phyloP scores from a whole-genome alignment of 352 stramenopile species.

The Globisporangium orthogonon region DNA sequence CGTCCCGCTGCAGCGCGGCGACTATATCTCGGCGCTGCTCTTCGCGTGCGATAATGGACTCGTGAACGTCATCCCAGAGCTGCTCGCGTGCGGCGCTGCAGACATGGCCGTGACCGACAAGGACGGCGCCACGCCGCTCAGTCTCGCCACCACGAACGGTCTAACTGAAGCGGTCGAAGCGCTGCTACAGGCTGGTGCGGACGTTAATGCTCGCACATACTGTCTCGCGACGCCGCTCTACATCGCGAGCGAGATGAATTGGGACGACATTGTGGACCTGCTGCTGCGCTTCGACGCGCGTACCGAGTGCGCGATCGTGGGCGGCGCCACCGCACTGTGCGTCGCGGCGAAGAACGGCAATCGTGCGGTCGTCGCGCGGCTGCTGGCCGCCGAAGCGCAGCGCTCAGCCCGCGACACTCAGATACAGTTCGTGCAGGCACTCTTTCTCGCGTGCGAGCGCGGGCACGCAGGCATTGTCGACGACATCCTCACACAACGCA shows the following conservation, averaged over 20 bases:
- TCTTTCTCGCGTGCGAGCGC: constrained; percentile 78
- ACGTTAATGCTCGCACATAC: constrained; percentile 57
- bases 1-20: constrained; percentile 36
- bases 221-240: constrained; percentile 72
- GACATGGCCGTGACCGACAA: constrained; percentile 65
- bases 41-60: constrained; percentile 54
- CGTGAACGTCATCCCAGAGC: constrained; percentile 30
- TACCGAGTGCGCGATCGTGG: constrained; percentile 31
- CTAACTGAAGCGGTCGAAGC: constrained; percentile 32
- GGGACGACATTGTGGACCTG: constrained; percentile 57
- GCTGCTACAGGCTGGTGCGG: constrained; percentile 37
- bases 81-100: constrained; percentile 26
- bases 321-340: constrained; percentile 62
- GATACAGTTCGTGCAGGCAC: constrained; percentile 45
- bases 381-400: constrained; percentile 32
- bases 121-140: constrained; percentile 51
- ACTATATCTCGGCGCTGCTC: constrained; percentile 44
- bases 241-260: constrained; percentile 69
- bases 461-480: constrained; percentile 56
- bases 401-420: constrained; percentile 4
- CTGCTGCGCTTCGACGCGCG: constrained; percentile 41
- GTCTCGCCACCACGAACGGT: constrained; percentile 51
- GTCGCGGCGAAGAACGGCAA: constrained; percentile 78
- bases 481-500: constrained; percentile 49
- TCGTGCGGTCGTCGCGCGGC: constrained; percentile 35